Percentiles rank a stretch among this genome's conserved stretches.
Evolutionary conservation across 192 early-diverging fungal species (phyloP).

Genomic region (Phlyctochytrium bullatum): DNA sequence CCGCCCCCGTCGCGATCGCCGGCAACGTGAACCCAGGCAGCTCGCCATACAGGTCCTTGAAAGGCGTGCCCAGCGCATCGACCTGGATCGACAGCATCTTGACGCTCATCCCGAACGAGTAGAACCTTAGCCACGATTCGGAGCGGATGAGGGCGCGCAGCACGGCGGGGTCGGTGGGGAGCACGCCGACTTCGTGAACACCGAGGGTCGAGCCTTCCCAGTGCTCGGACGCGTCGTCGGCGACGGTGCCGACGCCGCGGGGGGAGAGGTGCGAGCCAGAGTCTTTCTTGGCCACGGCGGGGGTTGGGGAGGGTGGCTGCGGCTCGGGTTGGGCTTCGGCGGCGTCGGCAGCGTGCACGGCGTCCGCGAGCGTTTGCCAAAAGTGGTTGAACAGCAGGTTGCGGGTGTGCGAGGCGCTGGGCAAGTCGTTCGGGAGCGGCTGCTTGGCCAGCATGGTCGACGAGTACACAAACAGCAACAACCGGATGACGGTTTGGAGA

Average conservation of each 20-base stretch:
- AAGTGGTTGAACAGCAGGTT: constrained; percentile 4
- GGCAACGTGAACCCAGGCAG: background rate
- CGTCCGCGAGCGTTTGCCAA: background rate
- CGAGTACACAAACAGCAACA: constrained; percentile 15
- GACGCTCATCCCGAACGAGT: background rate
- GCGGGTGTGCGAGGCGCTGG: constrained; percentile 2
- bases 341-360: background rate
- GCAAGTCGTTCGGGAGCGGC: constrained; percentile 11
- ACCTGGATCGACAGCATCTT: background rate
- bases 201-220: background rate
- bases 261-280: no score
- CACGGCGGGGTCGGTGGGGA: background rate
- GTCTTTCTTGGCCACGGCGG: background rate
- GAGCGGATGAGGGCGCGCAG: background rate
- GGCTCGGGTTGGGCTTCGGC: background rate
- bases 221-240: background rate
- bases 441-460: constrained; percentile 10
- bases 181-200: background rate
- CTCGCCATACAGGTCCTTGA: constrained; percentile 6
- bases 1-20: background rate
- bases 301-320: background rate
- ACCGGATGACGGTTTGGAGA: background rate
- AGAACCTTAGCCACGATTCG: constrained; percentile 4
- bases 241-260: background rate
- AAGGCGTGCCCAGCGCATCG: background rate